Conservation (phyloP, 345 rosid species). For the Gossypium stocksii region DNA sequence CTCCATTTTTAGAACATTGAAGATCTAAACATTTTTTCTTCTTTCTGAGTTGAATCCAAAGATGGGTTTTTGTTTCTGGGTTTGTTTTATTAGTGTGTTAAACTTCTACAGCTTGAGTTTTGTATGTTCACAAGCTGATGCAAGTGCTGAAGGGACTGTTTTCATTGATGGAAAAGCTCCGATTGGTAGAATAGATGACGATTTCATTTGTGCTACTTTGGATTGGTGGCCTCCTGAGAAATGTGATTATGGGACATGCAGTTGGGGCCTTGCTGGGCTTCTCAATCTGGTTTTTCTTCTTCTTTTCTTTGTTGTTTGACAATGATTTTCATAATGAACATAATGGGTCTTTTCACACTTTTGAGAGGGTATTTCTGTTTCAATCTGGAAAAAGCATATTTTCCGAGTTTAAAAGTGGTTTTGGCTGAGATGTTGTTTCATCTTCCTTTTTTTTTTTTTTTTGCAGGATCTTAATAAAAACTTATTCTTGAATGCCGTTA, state of each 20-base stretch:
- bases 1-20: neutral
- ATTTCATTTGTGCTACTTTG: slow-evolving; percentile 86
- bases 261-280: slow-evolving; percentile 83
- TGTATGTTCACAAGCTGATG: slow-evolving; percentile 28
- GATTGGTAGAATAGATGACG: slow-evolving; percentile 70
- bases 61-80: slow-evolving; percentile 30
- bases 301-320: neutral
- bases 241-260: slow-evolving; percentile 90
- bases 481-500: slow-evolving; percentile 51
- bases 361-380: neutral
- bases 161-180: slow-evolving; percentile 46
- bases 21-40: neutral
- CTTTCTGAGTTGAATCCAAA: neutral
- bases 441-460: slow-evolving; percentile 10
- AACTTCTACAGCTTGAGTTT: slow-evolving; percentile 7
- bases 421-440: neutral
- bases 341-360: neutral
- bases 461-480: slow-evolving; percentile 52
- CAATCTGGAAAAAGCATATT: neutral
- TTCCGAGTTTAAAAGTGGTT: slow-evolving; percentile 3
- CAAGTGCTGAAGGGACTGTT: slow-evolving; percentile 39
- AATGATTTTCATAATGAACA: neutral
- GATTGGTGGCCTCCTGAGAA: slow-evolving; percentile 99
- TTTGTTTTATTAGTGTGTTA: slow-evolving; percentile 19
- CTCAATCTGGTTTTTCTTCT: slow-evolving; percentile 71